These are phyloP conservation scores for Zymoseptoria pseudotritici DNA, from an alignment of 2,329 filamentous ascomycete species.

Conservation along the genomic window DNA sequence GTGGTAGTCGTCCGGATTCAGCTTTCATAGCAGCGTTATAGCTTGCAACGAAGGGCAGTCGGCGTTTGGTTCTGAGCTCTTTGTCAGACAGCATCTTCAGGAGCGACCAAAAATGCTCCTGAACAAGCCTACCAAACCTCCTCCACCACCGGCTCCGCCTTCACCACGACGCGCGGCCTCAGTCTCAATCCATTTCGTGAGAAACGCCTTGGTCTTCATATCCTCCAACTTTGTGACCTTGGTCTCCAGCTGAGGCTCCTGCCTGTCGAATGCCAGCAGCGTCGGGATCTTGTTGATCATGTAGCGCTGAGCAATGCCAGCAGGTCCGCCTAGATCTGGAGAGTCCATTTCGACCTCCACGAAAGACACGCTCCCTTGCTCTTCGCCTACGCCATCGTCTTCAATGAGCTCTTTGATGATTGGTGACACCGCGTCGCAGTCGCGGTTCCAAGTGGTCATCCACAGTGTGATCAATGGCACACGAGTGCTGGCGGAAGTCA, in stretches of 20 bases:
- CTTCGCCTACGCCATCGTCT: conserved; percentile 38
- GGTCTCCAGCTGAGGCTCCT: conserved; percentile 44
- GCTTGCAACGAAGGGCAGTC: not conserved
- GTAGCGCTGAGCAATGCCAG: conserved; percentile 35
- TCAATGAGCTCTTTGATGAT: conserved; percentile 37
- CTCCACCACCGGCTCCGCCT: conserved; percentile 37
- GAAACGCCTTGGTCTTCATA: conserved; percentile 38
- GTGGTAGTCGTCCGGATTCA: not conserved
- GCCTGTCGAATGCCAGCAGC: conserved; percentile 42
- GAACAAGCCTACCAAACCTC: conserved; percentile 29
- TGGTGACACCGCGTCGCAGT: conserved; percentile 38
- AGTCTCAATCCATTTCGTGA: conserved; percentile 41
- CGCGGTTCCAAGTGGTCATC: conserved; percentile 43
- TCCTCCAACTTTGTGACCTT: conserved; percentile 38
- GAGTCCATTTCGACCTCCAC: conserved; percentile 44
- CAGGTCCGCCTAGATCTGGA: conserved; percentile 33
- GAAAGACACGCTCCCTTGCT: conserved; percentile 39
- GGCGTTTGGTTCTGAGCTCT: not conserved
- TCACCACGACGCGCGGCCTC: conserved; percentile 41
- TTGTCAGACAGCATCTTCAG: not conserved
- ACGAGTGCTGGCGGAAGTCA: conserved; percentile 40
- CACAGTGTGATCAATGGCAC: conserved; percentile 43
- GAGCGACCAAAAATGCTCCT: conserved; percentile 29
- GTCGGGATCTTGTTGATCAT: conserved; percentile 43
- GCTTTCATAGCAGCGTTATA: not conserved